Conservation (phyloP, 1,284 basidiomycete species). For the Athelia sp. region DNA sequence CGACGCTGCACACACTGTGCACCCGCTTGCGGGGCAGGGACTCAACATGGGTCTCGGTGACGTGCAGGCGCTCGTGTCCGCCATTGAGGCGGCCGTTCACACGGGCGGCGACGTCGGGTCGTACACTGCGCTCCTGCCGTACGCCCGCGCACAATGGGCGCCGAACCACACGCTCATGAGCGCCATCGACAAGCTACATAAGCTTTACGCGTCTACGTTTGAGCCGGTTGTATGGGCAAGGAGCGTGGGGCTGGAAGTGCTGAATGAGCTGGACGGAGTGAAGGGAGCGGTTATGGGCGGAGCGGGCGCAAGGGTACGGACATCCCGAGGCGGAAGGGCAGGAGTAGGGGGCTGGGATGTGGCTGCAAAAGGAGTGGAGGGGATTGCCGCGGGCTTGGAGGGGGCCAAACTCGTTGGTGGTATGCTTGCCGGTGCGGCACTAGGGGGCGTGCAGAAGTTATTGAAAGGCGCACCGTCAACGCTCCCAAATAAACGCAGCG, state of each 20-base stretch:
- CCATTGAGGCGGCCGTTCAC: constrained; percentile 51
- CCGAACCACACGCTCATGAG: constrained; percentile 83
- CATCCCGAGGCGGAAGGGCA: too few species aligned
- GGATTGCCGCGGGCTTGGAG: too few species aligned
- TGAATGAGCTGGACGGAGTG: constrained; percentile 82
- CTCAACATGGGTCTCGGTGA: constrained; percentile 92
- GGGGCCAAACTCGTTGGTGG: too few species aligned
- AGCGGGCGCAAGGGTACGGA: constrained; percentile 59
- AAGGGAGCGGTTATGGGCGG: constrained; percentile 81
- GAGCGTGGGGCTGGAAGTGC: constrained; percentile 81
- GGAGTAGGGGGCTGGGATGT: too few species aligned
- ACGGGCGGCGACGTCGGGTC: constrained; percentile 84
- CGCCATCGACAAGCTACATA: constrained; percentile 84
- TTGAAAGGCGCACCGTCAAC: neutral
- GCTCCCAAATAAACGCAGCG: neutral
- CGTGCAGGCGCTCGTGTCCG: constrained; percentile 63
- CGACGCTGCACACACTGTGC: constrained; percentile 94
- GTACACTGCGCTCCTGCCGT: constrained; percentile 69
- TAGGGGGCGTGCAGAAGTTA: too few species aligned
- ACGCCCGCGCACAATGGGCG: constrained; percentile 78
- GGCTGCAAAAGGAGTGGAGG: too few species aligned
- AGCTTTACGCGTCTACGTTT: constrained; percentile 68
- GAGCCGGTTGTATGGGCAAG: constrained; percentile 80
- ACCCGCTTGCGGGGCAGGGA: constrained; percentile 97
- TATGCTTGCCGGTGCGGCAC: too few species aligned